These are phyloP conservation scores for Eucalyptus virginea DNA, from an alignment of 345 rosid species.

Conservation along the genomic window DNA sequence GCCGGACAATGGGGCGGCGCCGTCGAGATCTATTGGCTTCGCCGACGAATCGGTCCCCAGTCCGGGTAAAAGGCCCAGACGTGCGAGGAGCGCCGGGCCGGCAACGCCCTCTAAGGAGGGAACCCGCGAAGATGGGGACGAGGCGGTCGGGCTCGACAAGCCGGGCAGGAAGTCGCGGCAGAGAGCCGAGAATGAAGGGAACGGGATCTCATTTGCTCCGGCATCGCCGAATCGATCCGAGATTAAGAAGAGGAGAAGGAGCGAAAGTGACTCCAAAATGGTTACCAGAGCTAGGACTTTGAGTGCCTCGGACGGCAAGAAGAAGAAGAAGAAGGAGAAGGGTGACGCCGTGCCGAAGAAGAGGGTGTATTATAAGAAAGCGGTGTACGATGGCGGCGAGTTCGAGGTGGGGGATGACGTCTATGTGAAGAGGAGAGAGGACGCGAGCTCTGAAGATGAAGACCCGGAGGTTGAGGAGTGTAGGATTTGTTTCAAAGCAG, in stretches of 20 bases:
- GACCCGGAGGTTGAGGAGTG: conserved; percentile 77
- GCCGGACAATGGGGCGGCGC: background rate
- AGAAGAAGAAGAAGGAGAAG: conserved; percentile 8
- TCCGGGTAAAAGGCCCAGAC: background rate
- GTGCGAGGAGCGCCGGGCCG: background rate
- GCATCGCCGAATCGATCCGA: conserved; percentile 42
- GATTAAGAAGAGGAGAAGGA: conserved; percentile 33
- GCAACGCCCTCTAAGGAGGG: background rate
- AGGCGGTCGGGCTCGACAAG: background rate
- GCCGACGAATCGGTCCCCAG: background rate
- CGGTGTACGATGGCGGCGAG: conserved; percentile 55
- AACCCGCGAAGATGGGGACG: background rate
- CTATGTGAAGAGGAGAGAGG: conserved; percentile 83
- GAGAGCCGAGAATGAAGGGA: background rate
- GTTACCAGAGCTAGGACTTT: background rate
- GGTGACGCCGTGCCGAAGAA: background rate
- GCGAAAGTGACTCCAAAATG: background rate
- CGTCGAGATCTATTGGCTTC: background rate
- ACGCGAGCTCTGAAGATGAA: conserved; percentile 49
- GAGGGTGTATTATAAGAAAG: conserved; percentile 59
- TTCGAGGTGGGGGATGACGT: conserved; percentile 76
- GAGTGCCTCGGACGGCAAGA: background rate
- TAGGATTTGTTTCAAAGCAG: conserved; percentile 56
- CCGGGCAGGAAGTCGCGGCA: background rate
- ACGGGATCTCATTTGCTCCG: conserved; percentile 27